Percentiles rank a stretch among this genome's conserved stretches.
Evolutionary conservation across 805 yeast genomes (phyloP).

Genomic region (Ogataea nakhonphanomensis): DNA sequence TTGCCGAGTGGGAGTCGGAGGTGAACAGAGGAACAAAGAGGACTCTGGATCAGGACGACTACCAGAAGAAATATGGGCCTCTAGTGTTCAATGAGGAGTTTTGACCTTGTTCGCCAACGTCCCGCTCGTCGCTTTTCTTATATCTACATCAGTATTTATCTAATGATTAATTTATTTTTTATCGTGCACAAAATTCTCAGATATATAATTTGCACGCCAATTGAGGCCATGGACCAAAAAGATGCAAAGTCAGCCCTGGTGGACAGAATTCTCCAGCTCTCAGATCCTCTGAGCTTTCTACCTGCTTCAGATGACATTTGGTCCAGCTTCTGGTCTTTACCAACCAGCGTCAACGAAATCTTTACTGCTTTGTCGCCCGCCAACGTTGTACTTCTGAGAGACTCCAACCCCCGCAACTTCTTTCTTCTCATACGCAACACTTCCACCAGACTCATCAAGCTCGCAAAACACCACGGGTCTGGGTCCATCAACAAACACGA

Average conservation of each 20-base stretch:
- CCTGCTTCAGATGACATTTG: slow-evolving; percentile 39
- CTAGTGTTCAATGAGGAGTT: slow-evolving; percentile 49
- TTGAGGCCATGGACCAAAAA: slow-evolving; percentile 58
- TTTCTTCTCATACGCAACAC: slow-evolving; percentile 46
- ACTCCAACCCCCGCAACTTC: slow-evolving; percentile 55
- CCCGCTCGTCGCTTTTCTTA: not conserved
- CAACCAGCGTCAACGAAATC: slow-evolving; percentile 53
- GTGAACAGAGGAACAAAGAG: slow-evolving; percentile 16
- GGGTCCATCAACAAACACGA: slow-evolving; percentile 31
- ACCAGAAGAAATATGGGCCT: slow-evolving; percentile 40
- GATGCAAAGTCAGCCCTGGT: slow-evolving; percentile 63
- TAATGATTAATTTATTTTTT: slow-evolving; percentile 4
- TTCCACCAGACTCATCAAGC: slow-evolving; percentile 32
- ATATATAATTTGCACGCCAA: not conserved
- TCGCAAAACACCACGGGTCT: slow-evolving; percentile 22
- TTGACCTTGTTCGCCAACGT: slow-evolving; percentile 19
- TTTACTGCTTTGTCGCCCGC: slow-evolving; percentile 51
- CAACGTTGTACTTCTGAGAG: slow-evolving; percentile 60
- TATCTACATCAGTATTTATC: not conserved
- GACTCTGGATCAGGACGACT: slow-evolving; percentile 22
- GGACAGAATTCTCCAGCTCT: slow-evolving; percentile 57
- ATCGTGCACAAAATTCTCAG: not conserved
- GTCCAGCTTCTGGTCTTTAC: slow-evolving; percentile 44
- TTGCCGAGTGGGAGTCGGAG: slow-evolving; percentile 42
- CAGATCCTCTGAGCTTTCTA: slow-evolving; percentile 40